phyloP scores from a whole-genome alignment of 805 yeast genomes.

The Limtongia smithiae region DNA sequence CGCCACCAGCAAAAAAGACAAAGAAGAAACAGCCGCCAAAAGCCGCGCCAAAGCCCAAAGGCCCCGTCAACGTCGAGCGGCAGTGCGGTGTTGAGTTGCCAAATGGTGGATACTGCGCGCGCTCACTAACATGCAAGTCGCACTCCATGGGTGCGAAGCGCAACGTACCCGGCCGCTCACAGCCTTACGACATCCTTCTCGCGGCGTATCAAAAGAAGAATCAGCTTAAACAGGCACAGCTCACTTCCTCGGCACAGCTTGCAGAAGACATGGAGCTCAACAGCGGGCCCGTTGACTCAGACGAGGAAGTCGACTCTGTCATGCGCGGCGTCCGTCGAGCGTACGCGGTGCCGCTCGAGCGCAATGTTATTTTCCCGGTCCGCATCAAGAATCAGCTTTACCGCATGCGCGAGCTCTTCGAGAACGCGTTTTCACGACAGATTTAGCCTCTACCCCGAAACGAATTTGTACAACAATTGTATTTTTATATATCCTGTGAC shows the following conservation, averaged over 20 bases:
- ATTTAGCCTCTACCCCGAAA: no score
- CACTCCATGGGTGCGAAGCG: slow-evolving; percentile 98
- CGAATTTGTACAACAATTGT: no score
- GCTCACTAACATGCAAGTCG: slow-evolving; percentile 93
- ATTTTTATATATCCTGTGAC: no score
- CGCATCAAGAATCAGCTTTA: slow-evolving; percentile 68
- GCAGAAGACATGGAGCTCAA: slow-evolving; percentile 37
- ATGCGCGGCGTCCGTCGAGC: slow-evolving; percentile 81
- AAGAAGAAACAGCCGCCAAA: slow-evolving; percentile 26
- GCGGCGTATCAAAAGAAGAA: slow-evolving; percentile 89
- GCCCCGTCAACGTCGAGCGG: slow-evolving; percentile 81
- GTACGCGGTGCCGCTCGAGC: slow-evolving; percentile 72
- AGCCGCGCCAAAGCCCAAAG: slow-evolving; percentile 37
- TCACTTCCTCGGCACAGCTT: slow-evolving; percentile 41
- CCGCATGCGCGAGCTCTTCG: slow-evolving; percentile 91
- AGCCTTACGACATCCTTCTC: slow-evolving; percentile 82
- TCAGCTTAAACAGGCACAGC: slow-evolving; percentile 68
- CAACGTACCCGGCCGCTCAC: slow-evolving; percentile 88
- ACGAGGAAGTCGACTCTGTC: slow-evolving; percentile 89
- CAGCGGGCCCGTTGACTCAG: slow-evolving; percentile 61
- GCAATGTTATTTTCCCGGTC: slow-evolving; percentile 66
- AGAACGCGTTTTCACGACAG: slow-evolving; percentile 64
- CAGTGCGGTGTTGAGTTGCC: slow-evolving; percentile 96
- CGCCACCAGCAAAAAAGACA: slow-evolving; percentile 14
- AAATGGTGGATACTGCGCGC: slow-evolving; percentile 92